Base-by-base conservation (phyloP, 352 stramenopile species). In the Globisporangium irregulare region DNA sequence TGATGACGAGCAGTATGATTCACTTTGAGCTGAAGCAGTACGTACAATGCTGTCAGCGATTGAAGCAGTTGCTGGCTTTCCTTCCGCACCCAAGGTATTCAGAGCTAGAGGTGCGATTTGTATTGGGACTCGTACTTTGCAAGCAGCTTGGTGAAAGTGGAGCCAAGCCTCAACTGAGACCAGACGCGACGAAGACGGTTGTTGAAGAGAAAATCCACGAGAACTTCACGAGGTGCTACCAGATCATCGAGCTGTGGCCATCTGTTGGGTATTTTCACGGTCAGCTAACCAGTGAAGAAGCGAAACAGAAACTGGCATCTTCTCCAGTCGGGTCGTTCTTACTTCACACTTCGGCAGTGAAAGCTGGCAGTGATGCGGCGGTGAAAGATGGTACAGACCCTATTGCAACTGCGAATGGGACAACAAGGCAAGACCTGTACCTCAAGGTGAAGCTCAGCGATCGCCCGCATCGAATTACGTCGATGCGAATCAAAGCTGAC, bases 231-330 rank as follows among this genome's bases (percentile, higher is more conserved):
- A 54, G 64, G 6, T 89, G 78, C 58, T 88, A 79, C 50, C 80
- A 79, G 36, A 48, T 67, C 12, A 70, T 91, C n/a, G 83, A 90
- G 34, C 29, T 90, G 25, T 82, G 73, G 78, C 74, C 76, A 1
- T 70, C 65, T 14, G 79, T 90, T 50, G 81, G 83, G 3, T 91
- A 78, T 59, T 90, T 88, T 24, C 78, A 89, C 43, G 80, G 80
- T 6, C 25, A 34, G 2, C 6, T 90, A 2, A 67, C 55, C 7
- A 78, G 59, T 46, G 62, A 38, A n/a, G 56, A 77, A 20, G 81
- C 75, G 0, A 85, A 74, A 7, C 25, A 55, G 9, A 48, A 77
- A 14, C 57, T 91, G 2, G 24, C 58, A 20, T 25, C n/a, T 10
- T 60, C 75, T 4, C 74, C 73, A 0, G 67, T 79, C 20, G 81